Base-by-base conservation (phyloP, 257 asterid species). In the Cynanchum wilfordii region DNA sequence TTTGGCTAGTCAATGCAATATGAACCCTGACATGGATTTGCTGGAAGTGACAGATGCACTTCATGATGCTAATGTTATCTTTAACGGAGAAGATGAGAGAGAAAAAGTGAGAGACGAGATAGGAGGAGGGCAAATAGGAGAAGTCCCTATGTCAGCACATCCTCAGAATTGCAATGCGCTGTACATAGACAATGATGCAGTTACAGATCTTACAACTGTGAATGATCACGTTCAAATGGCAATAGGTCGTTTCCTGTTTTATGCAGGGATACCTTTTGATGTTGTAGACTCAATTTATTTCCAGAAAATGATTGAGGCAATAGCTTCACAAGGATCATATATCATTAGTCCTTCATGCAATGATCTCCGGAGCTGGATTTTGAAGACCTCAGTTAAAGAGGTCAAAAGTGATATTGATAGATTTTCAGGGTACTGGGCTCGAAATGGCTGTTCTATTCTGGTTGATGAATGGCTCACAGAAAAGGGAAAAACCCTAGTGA, bases 241-340 rank as follows among this genome's bases (percentile, higher is more conserved):
- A 27, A 78, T 94, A 49, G 98, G 93, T 55, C 82, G 92, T 29
- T 94, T 94, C 81, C 78, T 94, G 80, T 77, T 79, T 56, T 89
- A 89, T 57, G 95, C 87, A 3, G 97, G 99, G 63, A 75, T 91
- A 54, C 86, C 96, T 56, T 77, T 82, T 25, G 87, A 87, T 64
- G 95, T 93, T 76, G 89, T 85, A 47, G 88, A 83, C 71, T 89
- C 97, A 51, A 78, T 88, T 77, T 87, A 87, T 79, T 94, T 94
- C 79, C 90, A 87, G 66, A 96, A 86, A 5, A 94, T 94, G 98
- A 58, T 92, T 58, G 95, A 89, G 73, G 93, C 89, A 19, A 84
- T 94, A 17, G 85, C 94, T 78, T 90, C 93, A 0, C 92, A 88
- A 58, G 93, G 89, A 40, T 45, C 73, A 36, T 86, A 84, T 56